These are phyloP conservation scores for Penicillium sp. DNA, from an alignment of 2,329 filamentous ascomycete species.

Conservation along the genomic window DNA sequence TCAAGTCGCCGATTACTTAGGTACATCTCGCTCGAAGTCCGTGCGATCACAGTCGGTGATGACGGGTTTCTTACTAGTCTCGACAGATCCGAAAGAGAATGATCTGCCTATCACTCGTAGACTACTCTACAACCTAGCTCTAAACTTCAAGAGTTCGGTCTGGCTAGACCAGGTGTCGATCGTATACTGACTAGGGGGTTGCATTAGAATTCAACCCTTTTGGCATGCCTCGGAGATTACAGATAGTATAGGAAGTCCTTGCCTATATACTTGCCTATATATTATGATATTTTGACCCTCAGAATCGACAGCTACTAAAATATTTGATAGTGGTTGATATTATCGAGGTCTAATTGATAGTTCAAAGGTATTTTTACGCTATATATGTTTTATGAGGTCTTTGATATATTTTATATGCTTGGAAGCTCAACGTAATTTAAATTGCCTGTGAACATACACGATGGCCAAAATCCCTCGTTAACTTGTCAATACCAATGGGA, in stretches of 20 bases:
- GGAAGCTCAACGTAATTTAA: not conserved
- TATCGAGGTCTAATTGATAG: no score
- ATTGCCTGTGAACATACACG: not conserved
- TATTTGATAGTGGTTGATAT: no score
- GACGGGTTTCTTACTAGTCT: constrained; percentile 21
- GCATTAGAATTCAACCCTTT: constrained; percentile 21
- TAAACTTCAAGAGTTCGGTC: constrained; percentile 17
- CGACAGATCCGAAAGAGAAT: constrained; percentile 20
- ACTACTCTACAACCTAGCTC: constrained; percentile 12
- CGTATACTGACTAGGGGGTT: constrained; percentile 9
- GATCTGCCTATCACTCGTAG: constrained; percentile 7
- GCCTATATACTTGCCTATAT: no score
- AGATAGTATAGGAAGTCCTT: no score
- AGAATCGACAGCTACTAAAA: no score
- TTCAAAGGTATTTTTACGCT: not conserved
- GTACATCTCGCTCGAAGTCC: constrained; percentile 17
- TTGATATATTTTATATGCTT: not conserved
- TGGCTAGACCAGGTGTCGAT: constrained; percentile 17
- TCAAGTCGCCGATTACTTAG: constrained; percentile 17
- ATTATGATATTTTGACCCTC: no score
- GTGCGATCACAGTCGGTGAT: constrained; percentile 18
- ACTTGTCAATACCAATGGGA: not conserved
- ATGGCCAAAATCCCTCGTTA: not conserved
- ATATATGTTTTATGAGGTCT: not conserved
- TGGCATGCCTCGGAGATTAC: constrained; percentile 9